Conservation (phyloP, 169 alveolate genomes). For the Eimeria mitis region DNA sequence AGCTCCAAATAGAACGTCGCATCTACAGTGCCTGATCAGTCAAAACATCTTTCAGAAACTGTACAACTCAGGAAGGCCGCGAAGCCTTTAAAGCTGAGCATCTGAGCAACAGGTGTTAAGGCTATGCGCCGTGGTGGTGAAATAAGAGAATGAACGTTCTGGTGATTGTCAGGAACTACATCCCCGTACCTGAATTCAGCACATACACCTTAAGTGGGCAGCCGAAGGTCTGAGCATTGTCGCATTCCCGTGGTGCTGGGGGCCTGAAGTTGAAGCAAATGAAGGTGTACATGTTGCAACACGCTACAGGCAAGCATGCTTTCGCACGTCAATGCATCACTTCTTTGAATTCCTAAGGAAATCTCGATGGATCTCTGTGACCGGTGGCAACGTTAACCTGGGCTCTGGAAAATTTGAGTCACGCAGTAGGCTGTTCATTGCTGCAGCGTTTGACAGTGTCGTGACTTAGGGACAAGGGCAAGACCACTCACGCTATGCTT, state of each 20-base stretch:
- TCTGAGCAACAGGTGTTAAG: not conserved
- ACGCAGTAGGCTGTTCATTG: not conserved
- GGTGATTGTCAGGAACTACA: not conserved
- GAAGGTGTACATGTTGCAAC: not conserved
- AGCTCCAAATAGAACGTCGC: slow-evolving; percentile 70
- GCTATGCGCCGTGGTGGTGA: not conserved
- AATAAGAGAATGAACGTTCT: not conserved
- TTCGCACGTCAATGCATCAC: not conserved
- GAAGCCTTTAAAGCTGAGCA: not conserved
- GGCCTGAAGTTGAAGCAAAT: slow-evolving; percentile 42
- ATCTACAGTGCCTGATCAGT: slow-evolving; percentile 31
- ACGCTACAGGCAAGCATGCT: not conserved
- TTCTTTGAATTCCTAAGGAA: not conserved
- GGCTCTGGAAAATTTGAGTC: not conserved
- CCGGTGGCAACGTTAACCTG: not conserved
- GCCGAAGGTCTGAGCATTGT: slow-evolving; percentile 60
- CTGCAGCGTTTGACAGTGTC: not conserved
- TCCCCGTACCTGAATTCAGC: slow-evolving; percentile 52
- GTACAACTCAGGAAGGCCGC: not conserved
- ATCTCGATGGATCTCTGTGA: not conserved
- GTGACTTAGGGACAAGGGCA: not conserved
- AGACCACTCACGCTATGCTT: slow-evolving; percentile 60
- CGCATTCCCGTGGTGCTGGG: slow-evolving; percentile 76
- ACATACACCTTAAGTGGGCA: slow-evolving; percentile 74
- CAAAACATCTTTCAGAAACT: not conserved